Evolutionary conservation across 1,284 basidiomycete species (phyloP), one percentile per base, ranked within the genome.

Genomic region (Ceratobasidium theobromae): DNA sequence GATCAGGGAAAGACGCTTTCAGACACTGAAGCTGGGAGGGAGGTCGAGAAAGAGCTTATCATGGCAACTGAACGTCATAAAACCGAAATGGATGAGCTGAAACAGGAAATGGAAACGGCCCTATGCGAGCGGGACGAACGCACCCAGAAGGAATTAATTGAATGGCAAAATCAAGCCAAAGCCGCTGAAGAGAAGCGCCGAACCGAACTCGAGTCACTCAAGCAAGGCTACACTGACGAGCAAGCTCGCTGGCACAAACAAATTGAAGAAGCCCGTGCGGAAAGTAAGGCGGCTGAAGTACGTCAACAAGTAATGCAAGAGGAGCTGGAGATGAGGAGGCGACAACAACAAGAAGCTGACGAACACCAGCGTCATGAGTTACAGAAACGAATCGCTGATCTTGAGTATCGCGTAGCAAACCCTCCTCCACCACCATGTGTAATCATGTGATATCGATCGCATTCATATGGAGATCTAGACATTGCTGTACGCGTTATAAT

Each of bases 61-160:
- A 21, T 30, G 38, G 49, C 45, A 2, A 41, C 35, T 6, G 60
- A 64, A n/a, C 21, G 25, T 9, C 49, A 53, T 27, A 23, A 38
- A 4, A 25, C 11, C 33, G 58, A 62, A 32, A 62, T 62, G 48
- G 3, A n/a, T 23, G 32, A 43, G 6, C 21, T 53, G 32, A 64
- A 64, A 18, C 16, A 23, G 8, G 60, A 64, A 11, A 52, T 64
- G 46, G 58, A 51, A 5, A 35, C 4, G 4, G 60, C 60, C 3
- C 25, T 64, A 2, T 30, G 27, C 25, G 48, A 64, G 6, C 33
- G 60, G 12, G 60, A 64, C 33, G 48, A 52, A 43, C 48, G 28
- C 12, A 52, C 60, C 1, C 33, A 43, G 25, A 64, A 43, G 35
- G 58, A 62, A 38, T 38, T 62, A 4, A 30, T 32, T 14, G 45